phyloP scores from a whole-genome alignment of 2,329 filamentous ascomycete genomes.

The Cytospora leucostoma region DNA sequence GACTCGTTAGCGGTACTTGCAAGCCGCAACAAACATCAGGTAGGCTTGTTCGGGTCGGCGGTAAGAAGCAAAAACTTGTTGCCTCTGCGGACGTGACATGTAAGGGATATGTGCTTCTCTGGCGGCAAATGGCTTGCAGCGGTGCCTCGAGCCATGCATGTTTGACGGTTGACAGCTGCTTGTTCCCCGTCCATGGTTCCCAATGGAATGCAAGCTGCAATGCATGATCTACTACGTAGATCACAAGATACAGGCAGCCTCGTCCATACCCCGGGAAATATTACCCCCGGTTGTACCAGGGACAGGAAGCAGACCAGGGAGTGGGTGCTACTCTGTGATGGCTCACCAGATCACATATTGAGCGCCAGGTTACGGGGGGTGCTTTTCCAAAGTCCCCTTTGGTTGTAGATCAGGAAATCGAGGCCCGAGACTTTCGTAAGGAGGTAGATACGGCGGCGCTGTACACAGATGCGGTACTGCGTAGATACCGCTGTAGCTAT shows the following conservation, averaged over 20 bases:
- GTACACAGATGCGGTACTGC: background rate
- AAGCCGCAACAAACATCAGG: background rate
- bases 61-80: slow-evolving; percentile 9
- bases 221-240: slow-evolving; percentile 18
- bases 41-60: background rate
- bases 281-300: background rate
- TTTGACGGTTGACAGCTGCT: slow-evolving; percentile 27
- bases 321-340: background rate
- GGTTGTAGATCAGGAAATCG: background rate
- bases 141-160: slow-evolving; percentile 21
- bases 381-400: background rate
- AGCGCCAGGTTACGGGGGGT: background rate
- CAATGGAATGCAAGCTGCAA: slow-evolving; percentile 25
- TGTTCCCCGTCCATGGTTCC: slow-evolving; percentile 13
- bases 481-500: slow-evolving; percentile 1
- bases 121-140: slow-evolving; percentile 14
- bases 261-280: background rate
- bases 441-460: background rate
- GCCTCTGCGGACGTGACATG: slow-evolving; percentile 14
- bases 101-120: slow-evolving; percentile 14
- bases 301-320: background rate
- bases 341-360: background rate
- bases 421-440: background rate
- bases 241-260: slow-evolving; percentile 8
- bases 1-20: background rate